phyloP scores from a whole-genome alignment of 164 flowering plant species.

The Pachysandra terminalis region DNA sequence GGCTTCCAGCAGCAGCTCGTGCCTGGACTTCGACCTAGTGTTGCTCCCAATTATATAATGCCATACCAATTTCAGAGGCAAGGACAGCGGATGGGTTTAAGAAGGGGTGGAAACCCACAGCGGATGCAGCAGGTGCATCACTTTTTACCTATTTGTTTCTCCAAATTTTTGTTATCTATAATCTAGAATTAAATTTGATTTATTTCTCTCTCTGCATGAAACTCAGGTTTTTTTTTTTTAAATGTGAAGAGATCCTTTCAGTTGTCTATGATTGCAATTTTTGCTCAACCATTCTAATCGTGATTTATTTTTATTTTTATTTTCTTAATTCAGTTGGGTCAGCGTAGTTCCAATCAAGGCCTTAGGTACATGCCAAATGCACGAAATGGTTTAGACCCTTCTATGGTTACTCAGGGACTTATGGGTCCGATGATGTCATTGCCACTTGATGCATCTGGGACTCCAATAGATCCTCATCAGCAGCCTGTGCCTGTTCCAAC shows the following conservation, averaged over 20 bases:
- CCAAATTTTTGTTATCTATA: too few species aligned
- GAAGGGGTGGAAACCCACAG: slow-evolving; percentile 53
- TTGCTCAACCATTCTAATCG: too few species aligned
- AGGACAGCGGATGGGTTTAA: slow-evolving; percentile 51
- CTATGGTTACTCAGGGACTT: slow-evolving; percentile 51
- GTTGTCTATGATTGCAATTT: background rate
- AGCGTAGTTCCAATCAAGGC: slow-evolving; percentile 48
- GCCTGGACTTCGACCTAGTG: slow-evolving; percentile 67
- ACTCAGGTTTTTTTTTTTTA: too few species aligned
- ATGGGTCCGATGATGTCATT: slow-evolving; percentile 46
- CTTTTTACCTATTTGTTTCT: background rate
- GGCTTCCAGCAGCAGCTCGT: slow-evolving; percentile 69
- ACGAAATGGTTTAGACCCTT: slow-evolving; percentile 47
- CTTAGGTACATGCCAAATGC: slow-evolving; percentile 47
- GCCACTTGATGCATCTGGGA: slow-evolving; percentile 42
- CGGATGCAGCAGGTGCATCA: slow-evolving; percentile 41
- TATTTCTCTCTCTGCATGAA: too few species aligned
- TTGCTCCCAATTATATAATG: slow-evolving; percentile 55
- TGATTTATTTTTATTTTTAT: too few species aligned
- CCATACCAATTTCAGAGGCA: slow-evolving; percentile 66
- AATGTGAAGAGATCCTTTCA: too few species aligned
- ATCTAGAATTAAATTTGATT: too few species aligned
- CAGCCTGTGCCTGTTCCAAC: slow-evolving; percentile 40
- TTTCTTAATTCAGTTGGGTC: slow-evolving; percentile 37
- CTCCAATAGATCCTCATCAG: slow-evolving; percentile 33